Percentiles rank a stretch among this genome's conserved stretches.
These are phyloP conservation scores for Neurospora sp. DNA, from an alignment of 495 filamentous ascomycete genomes.

Conservation along the genomic window DNA sequence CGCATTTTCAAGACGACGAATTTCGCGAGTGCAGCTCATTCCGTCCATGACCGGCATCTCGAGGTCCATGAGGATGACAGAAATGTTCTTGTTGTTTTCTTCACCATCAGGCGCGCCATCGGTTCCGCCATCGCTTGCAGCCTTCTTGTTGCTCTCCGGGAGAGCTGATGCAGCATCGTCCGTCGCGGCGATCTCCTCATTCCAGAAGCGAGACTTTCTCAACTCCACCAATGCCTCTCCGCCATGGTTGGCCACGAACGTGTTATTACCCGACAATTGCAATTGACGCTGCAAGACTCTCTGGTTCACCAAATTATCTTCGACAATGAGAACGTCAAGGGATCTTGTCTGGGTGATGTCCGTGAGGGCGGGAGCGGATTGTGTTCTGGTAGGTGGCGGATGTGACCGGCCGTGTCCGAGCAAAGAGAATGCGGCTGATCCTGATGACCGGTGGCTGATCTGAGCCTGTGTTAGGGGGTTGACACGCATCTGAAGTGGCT, in stretches of 20 bases:
- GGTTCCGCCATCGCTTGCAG: background rate
- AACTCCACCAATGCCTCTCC: constrained; percentile 56
- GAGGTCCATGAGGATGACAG: constrained; percentile 71
- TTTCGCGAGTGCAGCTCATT: constrained; percentile 57
- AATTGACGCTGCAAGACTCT: constrained; percentile 63
- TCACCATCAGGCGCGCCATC: constrained; percentile 2
- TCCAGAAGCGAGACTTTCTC: constrained; percentile 39
- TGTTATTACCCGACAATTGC: constrained; percentile 54
- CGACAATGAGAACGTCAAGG: constrained; percentile 57
- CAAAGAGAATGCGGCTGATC: background rate
- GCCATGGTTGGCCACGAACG: constrained; percentile 69
- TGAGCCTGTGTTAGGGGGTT: background rate
- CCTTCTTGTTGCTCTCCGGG: background rate
- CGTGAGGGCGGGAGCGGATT: constrained; percentile 2
- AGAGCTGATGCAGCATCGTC: background rate
- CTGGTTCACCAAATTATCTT: constrained; percentile 80
- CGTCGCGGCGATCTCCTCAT: constrained; percentile 5
- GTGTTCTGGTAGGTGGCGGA: constrained; percentile 5
- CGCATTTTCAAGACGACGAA: constrained; percentile 51
- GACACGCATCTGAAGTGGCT: background rate
- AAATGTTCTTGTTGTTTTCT: constrained; percentile 33
- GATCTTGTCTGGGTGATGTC: constrained; percentile 2
- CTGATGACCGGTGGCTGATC: background rate
- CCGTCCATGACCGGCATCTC: constrained; percentile 90
- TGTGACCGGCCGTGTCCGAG: background rate